A percentile compares a stretch with the other conserved stretches of the same genome.
Conservation (phyloP, 2,329 filamentous ascomycete genomes). For the Escovopsis sp. region DNA sequence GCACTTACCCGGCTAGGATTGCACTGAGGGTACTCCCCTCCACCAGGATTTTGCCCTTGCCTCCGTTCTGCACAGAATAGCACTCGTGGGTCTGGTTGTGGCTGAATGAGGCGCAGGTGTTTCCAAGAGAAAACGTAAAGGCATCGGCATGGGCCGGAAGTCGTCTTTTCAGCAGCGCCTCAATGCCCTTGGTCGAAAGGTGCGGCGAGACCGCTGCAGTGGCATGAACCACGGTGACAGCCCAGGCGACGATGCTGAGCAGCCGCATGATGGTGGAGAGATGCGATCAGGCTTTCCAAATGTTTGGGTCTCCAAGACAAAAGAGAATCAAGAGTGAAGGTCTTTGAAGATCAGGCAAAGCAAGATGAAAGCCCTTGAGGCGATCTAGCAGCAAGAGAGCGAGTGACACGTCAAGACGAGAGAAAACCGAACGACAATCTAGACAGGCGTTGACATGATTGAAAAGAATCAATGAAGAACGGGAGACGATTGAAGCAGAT, state of each 20-base stretch:
- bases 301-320: too few species aligned
- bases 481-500: too few species aligned
- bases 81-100: constrained; percentile 3
- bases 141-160: constrained; percentile 7
- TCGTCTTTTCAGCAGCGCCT: constrained; percentile 7
- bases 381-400: too few species aligned
- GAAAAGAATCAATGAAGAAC: too few species aligned
- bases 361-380: too few species aligned
- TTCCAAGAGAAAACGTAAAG: constrained; percentile 6
- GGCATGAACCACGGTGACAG: neutral
- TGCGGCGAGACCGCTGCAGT: neutral
- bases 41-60: constrained; percentile 7
- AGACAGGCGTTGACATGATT: too few species aligned
- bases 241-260: neutral
- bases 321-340: too few species aligned
- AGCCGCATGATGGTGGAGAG: neutral
- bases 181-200: constrained; percentile 5
- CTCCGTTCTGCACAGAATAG: constrained; percentile 6
- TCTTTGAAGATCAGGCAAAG: too few species aligned
- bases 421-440: too few species aligned
- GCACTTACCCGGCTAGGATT: constrained; percentile 6
- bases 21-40: constrained; percentile 7
- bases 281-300: neutral
- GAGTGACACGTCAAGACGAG: too few species aligned
- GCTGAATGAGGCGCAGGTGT: neutral